Conservation (phyloP, 257 asterid genomes). For the Ballota nigra region DNA sequence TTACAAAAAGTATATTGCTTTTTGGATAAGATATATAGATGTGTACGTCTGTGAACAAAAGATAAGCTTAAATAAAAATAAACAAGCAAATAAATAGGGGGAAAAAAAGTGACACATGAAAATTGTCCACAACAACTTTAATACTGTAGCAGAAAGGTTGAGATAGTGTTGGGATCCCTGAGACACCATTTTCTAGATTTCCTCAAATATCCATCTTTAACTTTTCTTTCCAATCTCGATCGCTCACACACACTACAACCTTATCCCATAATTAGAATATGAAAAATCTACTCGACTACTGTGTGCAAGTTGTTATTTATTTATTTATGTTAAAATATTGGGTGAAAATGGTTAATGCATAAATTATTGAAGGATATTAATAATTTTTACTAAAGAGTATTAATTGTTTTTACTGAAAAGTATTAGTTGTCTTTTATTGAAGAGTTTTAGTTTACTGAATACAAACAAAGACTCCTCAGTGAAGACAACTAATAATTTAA, state of each 20-base stretch:
- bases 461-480: no score
- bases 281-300: not conserved
- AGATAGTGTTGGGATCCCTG: constrained; percentile 26
- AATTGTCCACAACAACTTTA: not conserved
- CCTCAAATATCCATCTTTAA: not conserved
- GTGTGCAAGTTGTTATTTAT: not conserved
- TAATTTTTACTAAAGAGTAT: no score
- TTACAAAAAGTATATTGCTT: not conserved
- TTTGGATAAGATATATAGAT: not conserved
- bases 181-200: constrained; percentile 28
- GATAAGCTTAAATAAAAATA: constrained; percentile 14
- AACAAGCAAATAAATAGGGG: not conserved
- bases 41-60: constrained; percentile 1
- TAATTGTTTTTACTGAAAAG: no score
- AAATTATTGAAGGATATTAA: no score
- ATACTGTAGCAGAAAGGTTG: not conserved
- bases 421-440: no score
- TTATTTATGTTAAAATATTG: no score
- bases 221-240: not conserved
- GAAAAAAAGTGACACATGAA: not conserved
- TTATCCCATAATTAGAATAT: constrained; percentile 2
- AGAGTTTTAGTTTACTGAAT: no score
- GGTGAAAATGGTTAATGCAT: no score
- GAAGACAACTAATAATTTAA: no score
- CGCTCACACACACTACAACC: not conserved